Conservation (phyloP, 1,139 yeast genomes). For the Taphrina sp. region DNA sequence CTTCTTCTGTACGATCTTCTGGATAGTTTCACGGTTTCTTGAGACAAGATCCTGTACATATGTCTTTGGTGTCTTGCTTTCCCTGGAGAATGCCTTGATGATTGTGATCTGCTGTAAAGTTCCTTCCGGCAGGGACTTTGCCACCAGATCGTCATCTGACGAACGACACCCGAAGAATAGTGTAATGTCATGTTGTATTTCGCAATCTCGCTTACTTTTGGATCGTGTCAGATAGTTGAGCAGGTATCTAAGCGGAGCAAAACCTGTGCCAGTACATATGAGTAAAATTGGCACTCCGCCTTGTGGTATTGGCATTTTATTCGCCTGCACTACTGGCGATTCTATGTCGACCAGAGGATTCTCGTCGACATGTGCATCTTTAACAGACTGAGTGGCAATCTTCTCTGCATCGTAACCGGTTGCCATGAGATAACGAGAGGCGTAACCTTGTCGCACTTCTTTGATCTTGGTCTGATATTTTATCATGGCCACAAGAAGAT, state of each 20-base stretch:
- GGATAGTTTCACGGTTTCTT: constrained; percentile 51
- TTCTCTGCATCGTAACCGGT: no score
- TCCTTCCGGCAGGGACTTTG: constrained; percentile 60
- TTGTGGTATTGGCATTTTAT: constrained; percentile 38
- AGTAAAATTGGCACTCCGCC: constrained; percentile 44
- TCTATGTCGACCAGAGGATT: not conserved
- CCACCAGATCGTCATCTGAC: constrained; percentile 61
- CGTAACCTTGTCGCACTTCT: constrained; percentile 73
- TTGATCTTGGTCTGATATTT: constrained; percentile 80
- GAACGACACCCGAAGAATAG: constrained; percentile 78
- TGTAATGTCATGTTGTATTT: constrained; percentile 18
- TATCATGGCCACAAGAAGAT: constrained; percentile 76
- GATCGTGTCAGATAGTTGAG: constrained; percentile 55
- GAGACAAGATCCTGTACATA: constrained; percentile 77
- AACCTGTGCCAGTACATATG: constrained; percentile 98
- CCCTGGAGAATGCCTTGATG: constrained; percentile 18
- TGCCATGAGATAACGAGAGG: constrained; percentile 80
- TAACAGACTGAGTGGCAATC: constrained; percentile 44
- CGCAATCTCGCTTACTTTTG: not conserved
- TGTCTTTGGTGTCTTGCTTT: constrained; percentile 45
- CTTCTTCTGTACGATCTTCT: constrained; percentile 53
- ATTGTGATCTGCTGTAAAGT: constrained; percentile 47
- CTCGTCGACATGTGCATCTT: constrained; percentile 39
- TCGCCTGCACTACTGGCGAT: constrained; percentile 48
- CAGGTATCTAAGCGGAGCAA: constrained; percentile 95